Percentiles rank a stretch among this genome's conserved stretches.
Evolutionary conservation across 176 grass and related monocot species (phyloP).

Genomic region (Avena eriantha): DNA sequence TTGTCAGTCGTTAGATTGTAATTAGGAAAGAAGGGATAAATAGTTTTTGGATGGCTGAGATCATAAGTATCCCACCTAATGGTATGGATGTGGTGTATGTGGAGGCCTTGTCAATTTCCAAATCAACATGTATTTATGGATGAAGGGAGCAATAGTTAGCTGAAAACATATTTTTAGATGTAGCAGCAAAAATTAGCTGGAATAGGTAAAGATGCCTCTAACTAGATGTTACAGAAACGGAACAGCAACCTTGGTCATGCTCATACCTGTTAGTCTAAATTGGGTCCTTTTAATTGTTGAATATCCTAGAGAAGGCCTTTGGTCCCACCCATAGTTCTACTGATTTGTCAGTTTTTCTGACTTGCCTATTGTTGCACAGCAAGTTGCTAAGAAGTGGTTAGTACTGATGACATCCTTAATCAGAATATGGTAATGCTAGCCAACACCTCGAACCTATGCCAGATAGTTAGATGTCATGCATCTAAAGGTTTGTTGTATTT

Average conservation of each 20-base stretch:
- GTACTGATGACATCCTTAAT: not conserved
- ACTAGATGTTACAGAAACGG: not conserved
- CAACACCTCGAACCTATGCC: not conserved
- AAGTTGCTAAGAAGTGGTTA: not conserved
- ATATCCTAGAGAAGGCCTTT: not conserved
- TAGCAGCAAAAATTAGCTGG: not conserved
- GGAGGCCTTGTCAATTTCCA: not conserved
- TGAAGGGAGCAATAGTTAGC: not conserved
- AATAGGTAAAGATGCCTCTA: not conserved
- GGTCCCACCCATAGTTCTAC: not conserved
- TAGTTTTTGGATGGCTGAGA: not conserved
- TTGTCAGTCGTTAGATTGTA: not conserved
- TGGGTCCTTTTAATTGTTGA: not conserved
- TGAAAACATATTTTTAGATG: conserved; percentile 15
- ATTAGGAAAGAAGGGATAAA: not conserved
- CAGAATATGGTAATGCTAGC: not conserved
- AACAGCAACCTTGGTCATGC: not conserved
- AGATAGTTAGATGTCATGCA: conserved; percentile 2
- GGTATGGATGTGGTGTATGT: not conserved
- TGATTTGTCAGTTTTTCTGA: not conserved
- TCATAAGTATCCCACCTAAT: not conserved
- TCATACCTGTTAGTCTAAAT: not conserved
- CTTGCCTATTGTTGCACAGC: not conserved
- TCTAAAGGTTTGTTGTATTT: not conserved
- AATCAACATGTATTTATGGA: not conserved